Evolutionary conservation across 129 eudicot genomes (phyloP).

Genomic region (Lonicera japonica): DNA sequence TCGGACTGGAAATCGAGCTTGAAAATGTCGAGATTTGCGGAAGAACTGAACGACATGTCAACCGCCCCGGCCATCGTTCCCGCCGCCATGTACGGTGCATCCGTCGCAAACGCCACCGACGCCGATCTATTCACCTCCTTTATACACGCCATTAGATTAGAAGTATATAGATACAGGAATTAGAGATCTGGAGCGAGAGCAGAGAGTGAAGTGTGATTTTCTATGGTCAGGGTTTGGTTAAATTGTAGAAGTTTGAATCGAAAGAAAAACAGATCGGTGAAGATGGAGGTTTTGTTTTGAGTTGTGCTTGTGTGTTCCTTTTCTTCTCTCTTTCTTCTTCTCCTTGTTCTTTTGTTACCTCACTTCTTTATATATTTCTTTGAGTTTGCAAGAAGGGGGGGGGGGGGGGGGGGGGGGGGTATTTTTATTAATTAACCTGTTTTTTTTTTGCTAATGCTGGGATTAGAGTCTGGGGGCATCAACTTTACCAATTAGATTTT

Average conservation of each 20-base stretch:
- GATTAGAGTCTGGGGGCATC: no score
- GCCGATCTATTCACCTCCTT: slow-evolving; percentile 89
- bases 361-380: slow-evolving; percentile 6
- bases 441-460: no score
- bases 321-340: slow-evolving; percentile 6
- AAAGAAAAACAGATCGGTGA: slow-evolving; percentile 17
- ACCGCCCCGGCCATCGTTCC: slow-evolving; percentile 98
- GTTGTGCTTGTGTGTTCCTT: no score
- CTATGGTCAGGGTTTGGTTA: slow-evolving; percentile 10
- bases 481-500: no score
- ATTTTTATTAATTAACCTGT: no score
- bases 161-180: neutral
- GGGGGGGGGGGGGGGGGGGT: no score
- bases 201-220: neutral
- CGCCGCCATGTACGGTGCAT: slow-evolving; percentile 71
- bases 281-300: neutral
- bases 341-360: slow-evolving; percentile 13
- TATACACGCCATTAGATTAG: slow-evolving; percentile 45
- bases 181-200: slow-evolving; percentile 17
- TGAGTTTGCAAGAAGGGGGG: slow-evolving; percentile 2
- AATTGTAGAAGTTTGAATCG: neutral
- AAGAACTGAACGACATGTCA: slow-evolving; percentile 82
- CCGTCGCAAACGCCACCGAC: slow-evolving; percentile 86
- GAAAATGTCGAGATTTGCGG: slow-evolving; percentile 81
- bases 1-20: slow-evolving; percentile 83